phyloP scores from a whole-genome alignment of 345 rosid species.

The Draba incana region DNA sequence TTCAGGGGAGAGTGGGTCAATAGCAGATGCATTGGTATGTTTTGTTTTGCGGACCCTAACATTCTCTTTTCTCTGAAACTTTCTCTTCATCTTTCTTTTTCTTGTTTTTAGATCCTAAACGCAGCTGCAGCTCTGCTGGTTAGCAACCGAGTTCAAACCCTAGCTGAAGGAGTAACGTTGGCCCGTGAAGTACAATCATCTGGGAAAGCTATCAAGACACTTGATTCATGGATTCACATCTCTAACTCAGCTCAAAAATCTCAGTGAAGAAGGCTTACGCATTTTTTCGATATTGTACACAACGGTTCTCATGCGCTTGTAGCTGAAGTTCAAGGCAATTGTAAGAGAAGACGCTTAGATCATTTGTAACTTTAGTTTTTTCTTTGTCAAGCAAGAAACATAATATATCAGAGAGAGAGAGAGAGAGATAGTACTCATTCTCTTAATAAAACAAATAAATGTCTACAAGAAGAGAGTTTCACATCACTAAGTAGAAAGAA shows the following conservation, averaged over 20 bases:
- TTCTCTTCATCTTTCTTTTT: neutral
- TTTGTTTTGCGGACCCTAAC: constrained; percentile 11
- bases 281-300: neutral
- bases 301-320: neutral
- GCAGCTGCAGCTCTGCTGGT: constrained; percentile 94
- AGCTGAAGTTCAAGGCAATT: neutral
- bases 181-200: constrained; percentile 80
- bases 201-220: constrained; percentile 75
- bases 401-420: constrained; percentile 7
- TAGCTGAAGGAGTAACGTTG: constrained; percentile 69
- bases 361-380: constrained; percentile 29
- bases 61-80: neutral
- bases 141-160: constrained; percentile 53
- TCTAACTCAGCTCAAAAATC: constrained; percentile 48
- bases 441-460: neutral
- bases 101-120: constrained; percentile 62
- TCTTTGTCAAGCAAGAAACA: constrained; percentile 28
- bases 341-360: neutral
- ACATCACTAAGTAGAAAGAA: neutral
- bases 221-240: constrained; percentile 63
- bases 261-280: constrained; percentile 30
- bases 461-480: too few species aligned
- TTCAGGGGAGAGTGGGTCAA: constrained; percentile 75
- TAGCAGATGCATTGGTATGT: constrained; percentile 87
- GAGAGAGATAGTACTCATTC: neutral